Percentiles rank a stretch among this genome's conserved stretches.
Conservation (phyloP, 352 stramenopile species). For the Pythium angustatum region DNA sequence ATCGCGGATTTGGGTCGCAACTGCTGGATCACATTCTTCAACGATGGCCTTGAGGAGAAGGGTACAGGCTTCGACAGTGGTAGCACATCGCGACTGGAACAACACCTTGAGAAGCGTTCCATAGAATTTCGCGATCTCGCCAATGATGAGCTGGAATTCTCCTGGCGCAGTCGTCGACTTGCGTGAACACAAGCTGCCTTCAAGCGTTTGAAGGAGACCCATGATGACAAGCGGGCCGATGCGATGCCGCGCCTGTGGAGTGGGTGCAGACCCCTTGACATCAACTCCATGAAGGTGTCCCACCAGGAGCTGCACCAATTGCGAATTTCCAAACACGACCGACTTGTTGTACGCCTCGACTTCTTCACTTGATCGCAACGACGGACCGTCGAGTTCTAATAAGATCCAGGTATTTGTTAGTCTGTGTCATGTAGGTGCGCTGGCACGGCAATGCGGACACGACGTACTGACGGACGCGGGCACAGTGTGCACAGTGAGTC, state of each 20-base stretch:
- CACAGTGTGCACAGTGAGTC: conserved; percentile 53
- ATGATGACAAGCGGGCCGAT: conserved; percentile 89
- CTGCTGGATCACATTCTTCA: conserved; percentile 81
- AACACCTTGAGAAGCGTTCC: conserved; percentile 84
- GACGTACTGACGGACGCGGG: conserved; percentile 51
- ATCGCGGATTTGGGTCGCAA: conserved; percentile 87
- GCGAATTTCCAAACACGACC: conserved; percentile 69
- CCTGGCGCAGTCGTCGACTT: conserved; percentile 80
- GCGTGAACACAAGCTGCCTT: conserved; percentile 89
- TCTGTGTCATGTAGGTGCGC: background rate
- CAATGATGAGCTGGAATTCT: conserved; percentile 66
- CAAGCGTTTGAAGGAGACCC: conserved; percentile 89
- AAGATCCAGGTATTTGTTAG: too few species aligned
- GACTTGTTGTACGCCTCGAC: conserved; percentile 78
- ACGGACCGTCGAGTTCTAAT: conserved; percentile 50
- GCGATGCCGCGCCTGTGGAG: conserved; percentile 9
- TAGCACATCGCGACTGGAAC: conserved; percentile 89
- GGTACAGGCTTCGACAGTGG: conserved; percentile 85
- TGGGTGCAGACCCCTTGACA: conserved; percentile 36
- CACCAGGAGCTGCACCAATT: conserved; percentile 67
- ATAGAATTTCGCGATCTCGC: conserved; percentile 75
- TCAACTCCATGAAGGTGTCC: conserved; percentile 60
- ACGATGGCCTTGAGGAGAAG: conserved; percentile 92
- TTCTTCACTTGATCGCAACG: conserved; percentile 64
- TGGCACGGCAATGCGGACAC: background rate